Evolutionary conservation across 2,329 filamentous ascomycete species (phyloP).

Genomic region (Curvularia verruculosa): DNA sequence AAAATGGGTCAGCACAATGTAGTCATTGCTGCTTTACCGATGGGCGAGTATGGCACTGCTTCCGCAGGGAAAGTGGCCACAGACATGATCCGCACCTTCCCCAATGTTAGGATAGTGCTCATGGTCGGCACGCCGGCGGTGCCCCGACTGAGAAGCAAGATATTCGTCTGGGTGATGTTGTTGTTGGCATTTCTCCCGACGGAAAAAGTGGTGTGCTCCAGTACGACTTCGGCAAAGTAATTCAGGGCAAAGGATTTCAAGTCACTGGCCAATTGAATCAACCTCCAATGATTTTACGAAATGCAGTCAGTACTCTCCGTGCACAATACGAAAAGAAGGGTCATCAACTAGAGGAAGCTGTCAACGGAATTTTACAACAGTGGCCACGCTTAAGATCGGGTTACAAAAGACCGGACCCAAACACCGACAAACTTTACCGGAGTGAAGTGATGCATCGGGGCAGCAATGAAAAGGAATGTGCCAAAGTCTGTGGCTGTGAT

Average conservation of each 20-base stretch:
- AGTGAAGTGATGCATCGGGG: not conserved
- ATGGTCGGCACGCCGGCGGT: not conserved
- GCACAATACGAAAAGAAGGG: not conserved
- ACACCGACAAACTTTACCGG: not conserved
- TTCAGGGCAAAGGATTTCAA: not conserved
- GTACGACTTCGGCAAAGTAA: not conserved
- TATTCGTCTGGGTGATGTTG: not conserved
- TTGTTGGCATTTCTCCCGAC: not conserved
- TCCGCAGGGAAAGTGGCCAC: not conserved
- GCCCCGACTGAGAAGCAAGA: not conserved
- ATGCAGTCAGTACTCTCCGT: not conserved
- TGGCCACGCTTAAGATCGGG: not conserved
- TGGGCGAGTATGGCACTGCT: not conserved
- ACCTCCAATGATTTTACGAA: not conserved
- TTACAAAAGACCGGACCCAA: not conserved
- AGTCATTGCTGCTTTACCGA: not conserved
- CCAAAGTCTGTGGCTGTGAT: not conserved
- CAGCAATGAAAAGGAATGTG: not conserved
- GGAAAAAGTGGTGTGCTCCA: not conserved
- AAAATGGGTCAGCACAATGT: not conserved
- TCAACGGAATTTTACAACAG: not conserved
- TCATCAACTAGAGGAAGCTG: not conserved
- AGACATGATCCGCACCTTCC: not conserved
- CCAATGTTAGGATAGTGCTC: not conserved
- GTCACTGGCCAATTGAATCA: not conserved